A percentile compares a stretch with the other conserved stretches of the same genome.
These are phyloP conservation scores for Oidium heveae DNA, from an alignment of 2,329 filamentous ascomycete species.

Conservation along the genomic window DNA sequence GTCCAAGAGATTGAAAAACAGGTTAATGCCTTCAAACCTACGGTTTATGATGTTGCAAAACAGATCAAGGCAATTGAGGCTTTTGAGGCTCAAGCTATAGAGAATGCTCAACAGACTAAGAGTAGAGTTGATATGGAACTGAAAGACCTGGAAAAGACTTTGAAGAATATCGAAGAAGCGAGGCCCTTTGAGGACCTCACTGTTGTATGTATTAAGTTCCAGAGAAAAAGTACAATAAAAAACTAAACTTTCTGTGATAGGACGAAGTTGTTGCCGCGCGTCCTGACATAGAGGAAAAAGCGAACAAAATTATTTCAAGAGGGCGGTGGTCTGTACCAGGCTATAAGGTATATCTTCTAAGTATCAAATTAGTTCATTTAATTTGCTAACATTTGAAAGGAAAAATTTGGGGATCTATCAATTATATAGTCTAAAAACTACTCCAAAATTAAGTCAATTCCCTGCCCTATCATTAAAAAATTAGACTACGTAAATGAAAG, in stretches of 20 bases:
- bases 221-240: too few species aligned
- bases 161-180: constrained; percentile 92
- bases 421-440: constrained; percentile 41
- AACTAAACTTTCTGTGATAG: constrained; percentile 19
- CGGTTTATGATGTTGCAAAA: constrained; percentile 72
- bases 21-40: constrained; percentile 75
- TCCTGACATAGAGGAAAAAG: constrained; percentile 95
- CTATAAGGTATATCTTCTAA: constrained; percentile 56
- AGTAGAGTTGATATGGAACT: constrained; percentile 85
- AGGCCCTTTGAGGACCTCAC: constrained; percentile 92
- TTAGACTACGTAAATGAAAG: too few species aligned
- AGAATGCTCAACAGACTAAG: constrained; percentile 95
- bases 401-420: constrained; percentile 96
- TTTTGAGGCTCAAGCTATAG: constrained; percentile 88
- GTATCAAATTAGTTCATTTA: too few species aligned
- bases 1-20: constrained; percentile 95
- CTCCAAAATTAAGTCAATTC: too few species aligned
- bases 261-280: constrained; percentile 87
- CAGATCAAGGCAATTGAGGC: constrained; percentile 97
- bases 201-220: constrained; percentile 41
- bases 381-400: constrained; percentile 25
- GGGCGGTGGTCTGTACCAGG: constrained; percentile 94
- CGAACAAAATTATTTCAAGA: constrained; percentile 80
- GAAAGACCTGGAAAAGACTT: constrained; percentile 75
- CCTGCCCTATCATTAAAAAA: too few species aligned